Evolutionary conservation across 2,329 filamentous ascomycete genomes (phyloP).

Genomic region (Ophiocordyceps unilateralis): DNA sequence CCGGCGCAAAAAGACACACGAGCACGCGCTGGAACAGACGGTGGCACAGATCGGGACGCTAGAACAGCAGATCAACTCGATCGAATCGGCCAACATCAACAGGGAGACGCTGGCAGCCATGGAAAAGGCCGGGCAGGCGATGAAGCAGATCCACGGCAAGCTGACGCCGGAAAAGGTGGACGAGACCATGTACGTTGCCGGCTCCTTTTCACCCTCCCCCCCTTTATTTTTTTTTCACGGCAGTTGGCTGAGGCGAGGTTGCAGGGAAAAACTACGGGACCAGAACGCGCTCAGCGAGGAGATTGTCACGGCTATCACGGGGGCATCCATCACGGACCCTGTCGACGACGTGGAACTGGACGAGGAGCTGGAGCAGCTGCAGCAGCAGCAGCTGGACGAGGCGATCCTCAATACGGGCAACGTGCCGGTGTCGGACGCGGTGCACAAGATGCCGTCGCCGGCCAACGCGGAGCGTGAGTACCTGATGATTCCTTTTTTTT

Average conservation of each 20-base stretch:
- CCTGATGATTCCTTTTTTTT: too few relatives aligned
- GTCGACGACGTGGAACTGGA: conserved; percentile 80
- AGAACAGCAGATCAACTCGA: conserved; percentile 89
- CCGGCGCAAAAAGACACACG: conserved; percentile 84
- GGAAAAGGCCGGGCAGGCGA: conserved; percentile 77
- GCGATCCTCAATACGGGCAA: conserved; percentile 82
- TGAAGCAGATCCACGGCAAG: conserved; percentile 83
- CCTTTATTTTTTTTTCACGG: not conserved
- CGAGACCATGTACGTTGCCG: conserved; percentile 65
- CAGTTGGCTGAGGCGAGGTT: not conserved
- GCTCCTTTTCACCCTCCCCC: not conserved
- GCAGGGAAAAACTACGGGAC: conserved; percentile 76
- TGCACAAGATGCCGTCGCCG: conserved; percentile 60
- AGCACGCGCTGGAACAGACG: conserved; percentile 84
- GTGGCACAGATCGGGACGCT: conserved; percentile 77
- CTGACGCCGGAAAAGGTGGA: conserved; percentile 92
- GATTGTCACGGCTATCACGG: conserved; percentile 73
- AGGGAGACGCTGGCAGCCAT: conserved; percentile 88
- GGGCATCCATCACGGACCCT: conserved; percentile 44
- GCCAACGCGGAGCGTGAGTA: conserved; percentile 60
- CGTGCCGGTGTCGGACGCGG: conserved; percentile 63
- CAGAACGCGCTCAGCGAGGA: conserved; percentile 89
- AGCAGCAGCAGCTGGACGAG: conserved; percentile 86
- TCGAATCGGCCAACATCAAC: conserved; percentile 98
- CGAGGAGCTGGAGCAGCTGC: conserved; percentile 66